Evolutionary conservation across 306 rosid species (phyloP), one percentile per base, ranked within the genome.

Genomic region (Casuarina glauca): DNA sequence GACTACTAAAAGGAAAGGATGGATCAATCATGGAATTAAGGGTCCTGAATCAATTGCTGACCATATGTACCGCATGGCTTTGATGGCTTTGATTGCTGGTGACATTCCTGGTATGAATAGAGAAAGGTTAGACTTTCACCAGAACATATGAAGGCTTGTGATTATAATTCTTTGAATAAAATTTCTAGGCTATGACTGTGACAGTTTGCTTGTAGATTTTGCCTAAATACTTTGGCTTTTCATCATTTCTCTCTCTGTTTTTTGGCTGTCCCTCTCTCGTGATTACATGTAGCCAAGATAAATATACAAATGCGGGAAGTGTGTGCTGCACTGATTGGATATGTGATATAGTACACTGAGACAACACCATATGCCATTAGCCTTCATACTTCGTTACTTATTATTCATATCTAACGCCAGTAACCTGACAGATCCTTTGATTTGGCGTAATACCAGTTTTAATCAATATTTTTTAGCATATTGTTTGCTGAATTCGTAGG

Each of bases 1-100:
- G 97, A 89, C 93, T 57, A 94, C 98, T 17, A 92, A 92, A 75
- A 86, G 97, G 78, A 92, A 89, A 80, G 97, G 98, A 11, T 92
- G 98, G 98, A 85, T 94, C 84, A 94, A 94, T 85, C 95, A 94
- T 73, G 97, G 97, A 74, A 94, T 92, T 79, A 86, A 80, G 86
- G 89, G 97, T 70, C 90, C 91, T 38, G 98, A 94, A 79, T 94
- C 98, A 0, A 88, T 94, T 79, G 93, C 98, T 78, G 95, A 94
- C 68, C 97, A 92, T 81, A 92, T 94, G 98, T 92, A 90, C 76
- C 97, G 93, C 69, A 92, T 94, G 98, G 90, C 95, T 83, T 70
- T 94, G 79, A 94, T 94, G 97, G 86, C 93, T 2, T 87, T 92
- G 82, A 88, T 92, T 87, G 90, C 91, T 57, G 83, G 66, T 38